Base-by-base conservation (phyloP, 2,329 filamentous ascomycete species). In the Penicillium glabrum region DNA sequence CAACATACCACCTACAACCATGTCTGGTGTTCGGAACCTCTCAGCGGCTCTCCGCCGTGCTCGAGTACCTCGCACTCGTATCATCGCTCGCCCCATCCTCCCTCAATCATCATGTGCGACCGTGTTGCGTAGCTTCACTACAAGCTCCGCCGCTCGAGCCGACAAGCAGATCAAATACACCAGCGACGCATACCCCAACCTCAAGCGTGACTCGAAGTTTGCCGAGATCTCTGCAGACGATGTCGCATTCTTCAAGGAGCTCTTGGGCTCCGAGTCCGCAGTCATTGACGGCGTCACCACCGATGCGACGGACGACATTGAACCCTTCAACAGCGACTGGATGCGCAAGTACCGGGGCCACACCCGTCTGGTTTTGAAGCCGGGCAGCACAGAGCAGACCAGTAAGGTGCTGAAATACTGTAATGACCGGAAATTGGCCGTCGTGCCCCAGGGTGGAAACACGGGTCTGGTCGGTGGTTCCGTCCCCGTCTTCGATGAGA, bases 271-370 rank as follows among this genome's bases (percentile, higher is more conserved):
- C 48, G 86, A 88, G 35, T 90, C 89, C 35, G 92, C 91, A 2
- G 82, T 97, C 51, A 85, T 98, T 59, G 93, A 97, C 72, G 91
- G 91, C 50, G 83, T 96, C 53, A 90, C 86, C 3, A 76, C 85
- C 64, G 86, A 93, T 74, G 86, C 86, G 14, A 79, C 82, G 2
- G 89, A 90, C 67, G 95, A 98, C 71, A 83, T 98, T 63, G 91
- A 95, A 72, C 85, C 90, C 8, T 99, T 92, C 83, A 99, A 99
- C 77, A 86, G 88, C 72, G 95, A 99, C 78, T 99, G 96, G 95
- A 97, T 99, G 93, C 88, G 90, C 76, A 99, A 99, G 79, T 99
- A 96, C 80, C 88, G 90, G 59, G 96, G 95, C 29, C 92, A 97
- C 76, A 87, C 90, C 59, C 86, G 88, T 69, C 80, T 99, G 26